phyloP scores from a whole-genome alignment of 1,139 yeast genomes.

The Saccharomyces hybrid region DNA sequence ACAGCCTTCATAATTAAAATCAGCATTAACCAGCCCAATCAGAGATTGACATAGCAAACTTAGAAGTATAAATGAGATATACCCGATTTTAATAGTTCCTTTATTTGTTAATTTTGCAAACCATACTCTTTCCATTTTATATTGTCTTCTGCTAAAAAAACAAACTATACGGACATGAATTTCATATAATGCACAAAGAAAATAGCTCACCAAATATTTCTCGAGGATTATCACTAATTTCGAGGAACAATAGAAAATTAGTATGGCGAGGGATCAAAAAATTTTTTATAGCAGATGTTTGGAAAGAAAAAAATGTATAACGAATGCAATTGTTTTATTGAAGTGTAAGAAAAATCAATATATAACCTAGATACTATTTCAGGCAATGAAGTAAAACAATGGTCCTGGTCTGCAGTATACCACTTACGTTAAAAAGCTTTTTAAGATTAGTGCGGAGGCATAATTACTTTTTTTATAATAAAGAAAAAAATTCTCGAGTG shows the following conservation, averaged over 20 bases:
- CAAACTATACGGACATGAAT: background rate
- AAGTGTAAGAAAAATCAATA: background rate
- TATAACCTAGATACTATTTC: background rate
- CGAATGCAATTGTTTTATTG: background rate
- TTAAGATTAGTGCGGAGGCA: background rate
- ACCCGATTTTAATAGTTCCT: background rate
- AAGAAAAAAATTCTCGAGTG: background rate
- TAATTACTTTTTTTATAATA: background rate
- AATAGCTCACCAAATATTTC: background rate
- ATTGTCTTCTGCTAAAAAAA: background rate
- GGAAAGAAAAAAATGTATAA: background rate
- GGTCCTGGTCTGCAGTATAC: background rate
- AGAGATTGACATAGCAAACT: slow-evolving; percentile 1
- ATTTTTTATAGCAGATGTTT: background rate
- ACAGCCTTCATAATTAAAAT: slow-evolving; percentile 18
- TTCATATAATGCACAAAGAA: background rate
- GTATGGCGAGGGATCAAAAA: background rate
- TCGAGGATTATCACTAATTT: background rate
- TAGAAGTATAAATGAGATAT: background rate
- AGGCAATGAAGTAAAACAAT: background rate
- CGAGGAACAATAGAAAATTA: background rate
- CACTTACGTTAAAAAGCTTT: background rate
- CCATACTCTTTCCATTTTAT: background rate
- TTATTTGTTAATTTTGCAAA: background rate
- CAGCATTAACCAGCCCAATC: background rate